Evolutionary conservation across 768 basidiomycete genomes (phyloP), one percentile per base, ranked within the genome.

Genomic region (Kwoniella pini): DNA sequence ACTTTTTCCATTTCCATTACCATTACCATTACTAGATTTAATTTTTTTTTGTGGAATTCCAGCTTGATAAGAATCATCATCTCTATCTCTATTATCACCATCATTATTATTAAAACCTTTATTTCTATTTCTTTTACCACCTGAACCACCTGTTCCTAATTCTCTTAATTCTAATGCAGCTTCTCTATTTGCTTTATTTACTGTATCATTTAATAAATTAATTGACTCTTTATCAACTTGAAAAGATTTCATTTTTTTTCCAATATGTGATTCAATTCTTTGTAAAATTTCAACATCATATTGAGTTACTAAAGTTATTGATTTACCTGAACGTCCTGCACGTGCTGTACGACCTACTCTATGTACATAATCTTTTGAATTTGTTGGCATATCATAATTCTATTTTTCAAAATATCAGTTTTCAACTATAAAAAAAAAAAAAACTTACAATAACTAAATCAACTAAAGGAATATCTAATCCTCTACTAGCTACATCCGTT

Each of bases 291-390:
- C 96, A 55, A 99, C 92, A 68, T 99, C 96, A 78, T 98, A 99
- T 79, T 99, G 96, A 4, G 95, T 91, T 22, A 97, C 93, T 40
- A 99, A 84, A n/a, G 94, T 96, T 70, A 99, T 89, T 0, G 91
- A 88, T 81, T 97, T 97, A 43, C 96, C 96, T 1, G 92, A 86
- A 42, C 96, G 86, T n/a, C 96, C 96, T 2, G 96, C 96, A 74
- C 96, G 88, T 5, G 96, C 96, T 30, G 96, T 99, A 57, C 96
- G 86, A 38, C 96, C 96, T 10, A 99, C 96, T 43, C 96, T 87
- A 76, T 99, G 96, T 50, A 99, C 96, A 79, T 99, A 99, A 78
- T 98, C 96, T 81, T 99, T 98, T 15, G 94, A 97, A 77, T 98
- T 91, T 0, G 91, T 91, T 1, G 96, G 96, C 64, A 97, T 88